Conservation (phyloP, 768 basidiomycete species). For the Pulveroboletus sp. region DNA sequence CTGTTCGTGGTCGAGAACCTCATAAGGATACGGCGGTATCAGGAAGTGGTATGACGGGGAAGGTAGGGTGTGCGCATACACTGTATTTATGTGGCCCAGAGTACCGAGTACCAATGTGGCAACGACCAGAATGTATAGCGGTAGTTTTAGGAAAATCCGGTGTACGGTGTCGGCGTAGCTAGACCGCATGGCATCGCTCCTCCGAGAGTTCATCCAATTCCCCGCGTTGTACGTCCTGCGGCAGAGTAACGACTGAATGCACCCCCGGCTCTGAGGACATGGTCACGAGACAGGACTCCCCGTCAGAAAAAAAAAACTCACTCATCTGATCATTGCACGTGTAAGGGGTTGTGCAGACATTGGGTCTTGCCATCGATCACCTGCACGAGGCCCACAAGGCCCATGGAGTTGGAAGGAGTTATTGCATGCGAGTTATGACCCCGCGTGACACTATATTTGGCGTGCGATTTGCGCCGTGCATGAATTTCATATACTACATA, state of each 20-base stretch:
- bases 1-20: slow-evolving; percentile 1
- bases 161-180: too few species aligned
- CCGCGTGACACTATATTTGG: too few species aligned
- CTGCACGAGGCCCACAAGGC: background rate
- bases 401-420: too few species aligned
- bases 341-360: background rate
- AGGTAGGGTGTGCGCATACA: background rate
- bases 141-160: background rate
- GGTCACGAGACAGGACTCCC: background rate
- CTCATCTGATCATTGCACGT: background rate
- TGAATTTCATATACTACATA: too few species aligned
- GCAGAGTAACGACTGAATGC: background rate
- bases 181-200: too few species aligned
- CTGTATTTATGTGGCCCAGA: slow-evolving; percentile 13
- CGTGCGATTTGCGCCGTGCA: too few species aligned
- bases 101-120: background rate
- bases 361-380: too few species aligned
- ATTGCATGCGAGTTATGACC: too few species aligned
- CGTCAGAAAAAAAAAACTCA: background rate
- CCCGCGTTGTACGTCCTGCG: too few species aligned
- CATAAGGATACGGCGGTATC: slow-evolving; percentile 10
- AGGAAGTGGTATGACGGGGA: background rate
- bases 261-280: background rate
- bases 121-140: background rate
- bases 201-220: too few species aligned